Evolutionary conservation across 2,329 filamentous ascomycete species (phyloP).

Genomic region (Proliferodiscus dingleyae): DNA sequence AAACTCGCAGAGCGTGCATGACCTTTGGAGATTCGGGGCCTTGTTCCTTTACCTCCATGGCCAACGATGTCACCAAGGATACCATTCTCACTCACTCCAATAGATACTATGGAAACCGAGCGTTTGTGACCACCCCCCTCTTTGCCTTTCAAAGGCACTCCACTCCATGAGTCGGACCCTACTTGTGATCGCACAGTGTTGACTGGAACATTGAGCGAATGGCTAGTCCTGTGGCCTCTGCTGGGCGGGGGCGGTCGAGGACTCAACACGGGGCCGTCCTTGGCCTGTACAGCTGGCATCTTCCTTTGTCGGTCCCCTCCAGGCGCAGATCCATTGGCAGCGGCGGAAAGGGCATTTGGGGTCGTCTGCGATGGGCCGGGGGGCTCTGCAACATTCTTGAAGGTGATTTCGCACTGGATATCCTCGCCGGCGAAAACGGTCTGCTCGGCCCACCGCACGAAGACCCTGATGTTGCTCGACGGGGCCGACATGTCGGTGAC

Average conservation of each 20-base stretch:
- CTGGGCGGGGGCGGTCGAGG: constrained; percentile 39
- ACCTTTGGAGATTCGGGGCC: constrained; percentile 50
- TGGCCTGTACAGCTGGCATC: constrained; percentile 29
- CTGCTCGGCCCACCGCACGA: constrained; percentile 89
- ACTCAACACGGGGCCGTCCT: constrained; percentile 38
- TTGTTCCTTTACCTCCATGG: constrained; percentile 32
- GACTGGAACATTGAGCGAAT: constrained; percentile 57
- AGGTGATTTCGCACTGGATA: constrained; percentile 91
- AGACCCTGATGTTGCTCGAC: constrained; percentile 82
- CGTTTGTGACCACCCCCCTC: constrained; percentile 61
- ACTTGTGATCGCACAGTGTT: constrained; percentile 13
- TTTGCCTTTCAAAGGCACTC: constrained; percentile 16
- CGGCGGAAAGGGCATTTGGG: constrained; percentile 20
- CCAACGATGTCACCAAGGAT: constrained; percentile 30
- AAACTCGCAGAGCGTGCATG: constrained; percentile 79
- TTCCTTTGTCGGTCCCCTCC: constrained; percentile 27
- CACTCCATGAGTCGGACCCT: constrained; percentile 22
- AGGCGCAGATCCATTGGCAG: constrained; percentile 23
- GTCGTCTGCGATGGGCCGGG: constrained; percentile 21
- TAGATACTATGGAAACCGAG: constrained; percentile 77
- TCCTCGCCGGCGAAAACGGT: constrained; percentile 96
- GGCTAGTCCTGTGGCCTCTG: constrained; percentile 60
- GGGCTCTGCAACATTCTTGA: constrained; percentile 66
- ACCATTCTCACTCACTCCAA: constrained; percentile 49
- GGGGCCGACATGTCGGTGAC: constrained; percentile 34